Conservation (phyloP, 129 eudicot species). For the Tanacetum coccineum region DNA sequence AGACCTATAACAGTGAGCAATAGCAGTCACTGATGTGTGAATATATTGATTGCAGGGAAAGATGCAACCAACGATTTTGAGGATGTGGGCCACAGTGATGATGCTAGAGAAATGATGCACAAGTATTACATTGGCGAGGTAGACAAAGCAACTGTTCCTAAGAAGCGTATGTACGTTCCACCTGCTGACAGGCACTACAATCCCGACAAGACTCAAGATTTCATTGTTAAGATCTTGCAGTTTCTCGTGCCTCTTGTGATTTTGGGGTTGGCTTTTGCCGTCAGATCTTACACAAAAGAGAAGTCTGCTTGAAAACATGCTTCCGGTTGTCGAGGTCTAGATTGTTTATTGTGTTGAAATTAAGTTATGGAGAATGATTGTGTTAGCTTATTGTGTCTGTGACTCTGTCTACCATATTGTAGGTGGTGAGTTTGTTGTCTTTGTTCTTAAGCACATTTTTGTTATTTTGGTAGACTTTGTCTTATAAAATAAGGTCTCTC, state of each 20-base stretch:
- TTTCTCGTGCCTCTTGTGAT: conserved; percentile 74
- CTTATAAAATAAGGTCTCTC: no score
- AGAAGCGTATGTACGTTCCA: conserved; percentile 50
- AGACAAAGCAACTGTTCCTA: conserved; percentile 69
- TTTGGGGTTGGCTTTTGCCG: conserved; percentile 69
- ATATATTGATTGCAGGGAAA: conserved; percentile 51
- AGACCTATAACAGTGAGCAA: background rate
- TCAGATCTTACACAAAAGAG: conserved; percentile 78
- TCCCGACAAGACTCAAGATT: conserved; percentile 62
- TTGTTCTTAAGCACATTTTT: conserved; percentile 1
- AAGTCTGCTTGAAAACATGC: conserved; percentile 34
- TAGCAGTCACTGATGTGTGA: background rate
- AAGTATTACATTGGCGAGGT: conserved; percentile 70
- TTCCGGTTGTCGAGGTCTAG: background rate
- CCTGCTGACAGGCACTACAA: conserved; percentile 45
- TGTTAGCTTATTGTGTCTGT: conserved; percentile 15
- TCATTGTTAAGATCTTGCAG: conserved; percentile 71
- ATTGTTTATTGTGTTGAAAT: conserved; percentile 19
- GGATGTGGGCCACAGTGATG: conserved; percentile 87
- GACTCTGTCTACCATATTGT: conserved; percentile 9
- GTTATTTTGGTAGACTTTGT: conserved; percentile 10
- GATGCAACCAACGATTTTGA: conserved; percentile 94
- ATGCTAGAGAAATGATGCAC: conserved; percentile 69
- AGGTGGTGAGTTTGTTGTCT: conserved; percentile 16
- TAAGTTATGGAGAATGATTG: conserved; percentile 16